Conservation (phyloP, 1,284 basidiomycete genomes). For the Caloboletus firmus region DNA sequence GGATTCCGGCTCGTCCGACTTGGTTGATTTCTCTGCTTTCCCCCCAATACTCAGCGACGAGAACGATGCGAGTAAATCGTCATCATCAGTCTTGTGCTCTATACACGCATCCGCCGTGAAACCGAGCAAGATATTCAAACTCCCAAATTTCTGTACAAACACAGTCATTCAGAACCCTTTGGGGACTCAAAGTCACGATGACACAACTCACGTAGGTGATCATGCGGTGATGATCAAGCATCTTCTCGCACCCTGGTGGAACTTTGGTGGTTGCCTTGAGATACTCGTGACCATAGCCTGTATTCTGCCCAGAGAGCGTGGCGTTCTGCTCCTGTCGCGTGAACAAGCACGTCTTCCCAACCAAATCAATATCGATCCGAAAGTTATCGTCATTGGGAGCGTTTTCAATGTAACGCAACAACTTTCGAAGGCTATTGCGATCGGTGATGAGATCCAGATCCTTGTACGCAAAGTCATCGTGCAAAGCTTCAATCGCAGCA, state of each 20-base stretch:
- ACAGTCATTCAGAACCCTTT: no score
- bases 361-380: constrained; percentile 39
- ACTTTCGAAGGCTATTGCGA: constrained; percentile 39
- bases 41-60: constrained; percentile 27
- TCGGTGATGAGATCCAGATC: constrained; percentile 38
- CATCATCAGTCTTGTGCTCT: constrained; percentile 15
- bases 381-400: constrained; percentile 23
- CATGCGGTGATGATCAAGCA: constrained; percentile 38
- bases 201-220: constrained; percentile 38
- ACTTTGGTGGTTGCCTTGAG: constrained; percentile 30
- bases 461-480: constrained; percentile 29
- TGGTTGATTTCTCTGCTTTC: not conserved
- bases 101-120: constrained; percentile 37
- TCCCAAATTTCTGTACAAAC: constrained; percentile 32
- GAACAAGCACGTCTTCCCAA: constrained; percentile 34
- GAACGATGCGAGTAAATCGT: constrained; percentile 30
- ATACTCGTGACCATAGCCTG: constrained; percentile 39
- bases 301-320: constrained; percentile 1
- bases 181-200: not conserved
- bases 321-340: constrained; percentile 29
- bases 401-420: constrained; percentile 34
- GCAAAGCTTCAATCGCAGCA: constrained; percentile 36
- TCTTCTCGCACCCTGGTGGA: constrained; percentile 33
- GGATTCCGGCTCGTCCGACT: not conserved
- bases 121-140: constrained; percentile 33